phyloP scores from a whole-genome alignment of 2,329 filamentous ascomycete species.

The Dothideomycetes sp. region DNA sequence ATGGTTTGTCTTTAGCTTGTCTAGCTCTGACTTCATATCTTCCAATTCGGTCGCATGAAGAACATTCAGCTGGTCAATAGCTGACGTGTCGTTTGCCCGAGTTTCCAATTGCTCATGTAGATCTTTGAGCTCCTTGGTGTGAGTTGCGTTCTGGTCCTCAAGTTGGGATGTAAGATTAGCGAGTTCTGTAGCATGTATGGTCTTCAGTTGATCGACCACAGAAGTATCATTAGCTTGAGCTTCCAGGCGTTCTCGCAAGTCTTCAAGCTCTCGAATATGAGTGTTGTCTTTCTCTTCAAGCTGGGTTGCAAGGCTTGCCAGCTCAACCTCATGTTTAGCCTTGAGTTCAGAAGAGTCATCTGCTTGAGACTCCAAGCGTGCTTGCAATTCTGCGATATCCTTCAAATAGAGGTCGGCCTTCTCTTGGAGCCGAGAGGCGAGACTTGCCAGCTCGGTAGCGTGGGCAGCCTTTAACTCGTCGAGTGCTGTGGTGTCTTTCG shows the following conservation, averaged over 20 bases:
- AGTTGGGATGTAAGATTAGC: slow-evolving; percentile 4
- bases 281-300: too few relatives aligned
- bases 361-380: background rate
- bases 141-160: slow-evolving; percentile 7
- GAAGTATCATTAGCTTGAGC: background rate
- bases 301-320: slow-evolving; percentile 19
- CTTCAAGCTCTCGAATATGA: slow-evolving; percentile 3
- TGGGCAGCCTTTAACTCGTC: too few relatives aligned
- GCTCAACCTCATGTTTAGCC: slow-evolving; percentile 18
- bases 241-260: background rate
- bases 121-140: too few relatives aligned
- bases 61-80: too few relatives aligned
- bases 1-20: slow-evolving; percentile 18
- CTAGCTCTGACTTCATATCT: too few relatives aligned
- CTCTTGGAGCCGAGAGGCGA: background rate
- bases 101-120: too few relatives aligned
- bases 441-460: too few relatives aligned
- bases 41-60: too few relatives aligned
- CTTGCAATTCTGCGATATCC: too few relatives aligned
- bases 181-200: background rate
- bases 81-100: background rate
- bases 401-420: background rate
- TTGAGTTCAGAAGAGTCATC: slow-evolving; percentile 15
- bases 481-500: too few relatives aligned
- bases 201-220: slow-evolving; percentile 3